phyloP scores from a whole-genome alignment of 2,329 filamentous ascomycete species.

The Cladorrhinum sp. region DNA sequence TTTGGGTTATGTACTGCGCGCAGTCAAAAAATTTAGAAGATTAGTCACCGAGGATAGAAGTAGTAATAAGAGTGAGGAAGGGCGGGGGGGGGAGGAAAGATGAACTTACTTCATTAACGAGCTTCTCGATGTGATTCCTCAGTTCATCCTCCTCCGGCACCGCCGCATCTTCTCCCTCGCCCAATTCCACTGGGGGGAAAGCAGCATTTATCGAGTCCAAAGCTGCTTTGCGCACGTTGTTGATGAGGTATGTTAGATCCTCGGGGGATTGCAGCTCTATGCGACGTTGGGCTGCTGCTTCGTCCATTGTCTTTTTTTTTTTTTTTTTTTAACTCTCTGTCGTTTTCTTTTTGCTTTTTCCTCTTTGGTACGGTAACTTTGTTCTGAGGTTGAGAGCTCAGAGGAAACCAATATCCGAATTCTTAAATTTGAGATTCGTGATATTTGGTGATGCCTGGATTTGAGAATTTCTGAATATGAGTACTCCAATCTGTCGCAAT shows the following conservation, averaged over 20 bases:
- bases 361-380: no score
- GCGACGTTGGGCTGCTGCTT: slow-evolving; percentile 58
- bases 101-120: slow-evolving; percentile 54
- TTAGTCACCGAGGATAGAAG: not conserved
- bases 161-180: slow-evolving; percentile 34
- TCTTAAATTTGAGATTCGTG: no score
- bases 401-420: no score
- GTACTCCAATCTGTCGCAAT: not conserved
- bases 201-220: slow-evolving; percentile 64
- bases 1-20: slow-evolving; percentile 61
- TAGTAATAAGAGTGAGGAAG: not conserved
- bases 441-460: not conserved
- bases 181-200: slow-evolving; percentile 64
- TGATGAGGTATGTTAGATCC: slow-evolving; percentile 68
- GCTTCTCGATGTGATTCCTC: slow-evolving; percentile 55
- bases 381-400: no score
- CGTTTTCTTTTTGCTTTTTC: not conserved
- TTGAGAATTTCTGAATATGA: no score
- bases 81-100: not conserved
- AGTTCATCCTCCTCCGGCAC: slow-evolving; percentile 52
- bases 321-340: not conserved
- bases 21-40: no score
- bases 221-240: slow-evolving; percentile 67
- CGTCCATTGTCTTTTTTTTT: slow-evolving; percentile 30
- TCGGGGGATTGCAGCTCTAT: slow-evolving; percentile 77